Conservation (phyloP, 106 monocot species). For the Allium sativum region DNA sequence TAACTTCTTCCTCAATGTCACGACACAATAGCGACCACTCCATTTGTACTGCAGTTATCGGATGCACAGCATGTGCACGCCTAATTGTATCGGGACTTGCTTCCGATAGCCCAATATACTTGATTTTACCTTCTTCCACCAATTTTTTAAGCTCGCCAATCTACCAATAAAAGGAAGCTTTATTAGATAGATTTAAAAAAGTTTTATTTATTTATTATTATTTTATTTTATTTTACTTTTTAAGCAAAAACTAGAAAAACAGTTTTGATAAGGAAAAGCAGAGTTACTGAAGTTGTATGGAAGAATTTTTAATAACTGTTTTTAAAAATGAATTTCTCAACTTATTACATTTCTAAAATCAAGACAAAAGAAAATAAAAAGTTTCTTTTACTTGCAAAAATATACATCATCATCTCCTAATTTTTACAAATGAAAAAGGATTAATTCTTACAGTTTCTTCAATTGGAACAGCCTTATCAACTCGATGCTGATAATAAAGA, state of each 20-base stretch:
- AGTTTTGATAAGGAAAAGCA: no score
- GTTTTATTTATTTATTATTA: no score
- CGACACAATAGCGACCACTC: constrained; percentile 88
- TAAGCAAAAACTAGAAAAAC: no score
- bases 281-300: no score
- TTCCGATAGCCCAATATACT: constrained; percentile 80
- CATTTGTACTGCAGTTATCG: constrained; percentile 69
- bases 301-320: no score
- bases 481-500: constrained; percentile 72
- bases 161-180: constrained; percentile 4
- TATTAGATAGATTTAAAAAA: no score
- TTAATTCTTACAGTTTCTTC: constrained; percentile 58
- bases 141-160: constrained; percentile 34
- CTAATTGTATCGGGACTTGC: constrained; percentile 73
- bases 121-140: constrained; percentile 72
- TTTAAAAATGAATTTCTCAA: no score
- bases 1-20: constrained; percentile 54
- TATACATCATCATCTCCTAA: no score
- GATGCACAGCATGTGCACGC: constrained; percentile 77
- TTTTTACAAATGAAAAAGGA: not conserved
- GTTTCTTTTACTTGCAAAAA: no score
- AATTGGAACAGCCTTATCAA: constrained; percentile 63
- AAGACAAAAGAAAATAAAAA: no score
- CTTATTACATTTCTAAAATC: no score
- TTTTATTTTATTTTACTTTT: no score